Percentiles rank a stretch among this genome's conserved stretches.
These are phyloP conservation scores for Kernera saxatilis DNA, from an alignment of 345 rosid genomes.

Conservation along the genomic window DNA sequence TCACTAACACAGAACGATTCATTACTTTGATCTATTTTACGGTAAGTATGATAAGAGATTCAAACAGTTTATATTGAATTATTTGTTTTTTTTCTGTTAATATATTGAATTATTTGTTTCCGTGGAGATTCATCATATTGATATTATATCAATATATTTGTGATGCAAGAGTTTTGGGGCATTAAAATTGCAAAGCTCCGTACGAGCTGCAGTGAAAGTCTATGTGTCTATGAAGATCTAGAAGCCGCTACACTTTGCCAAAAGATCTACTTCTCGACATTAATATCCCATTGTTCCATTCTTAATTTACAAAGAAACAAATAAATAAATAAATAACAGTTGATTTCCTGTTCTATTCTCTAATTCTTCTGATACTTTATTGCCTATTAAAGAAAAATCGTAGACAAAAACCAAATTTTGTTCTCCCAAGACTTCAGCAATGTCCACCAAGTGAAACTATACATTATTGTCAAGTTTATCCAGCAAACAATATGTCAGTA, in stretches of 20 bases:
- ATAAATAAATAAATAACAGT: background rate
- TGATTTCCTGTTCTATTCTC: background rate
- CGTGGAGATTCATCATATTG: background rate
- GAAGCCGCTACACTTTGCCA: slow-evolving; percentile 21
- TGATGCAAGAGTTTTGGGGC: background rate
- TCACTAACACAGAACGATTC: no score
- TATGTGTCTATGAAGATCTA: slow-evolving; percentile 18
- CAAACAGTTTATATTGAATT: background rate
- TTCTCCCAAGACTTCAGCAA: background rate
- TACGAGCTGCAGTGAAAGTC: slow-evolving; percentile 19
- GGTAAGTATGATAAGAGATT: background rate
- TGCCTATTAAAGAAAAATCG: background rate
- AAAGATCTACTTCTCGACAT: slow-evolving; percentile 29
- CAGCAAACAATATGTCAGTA: background rate
- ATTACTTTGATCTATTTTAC: no score
- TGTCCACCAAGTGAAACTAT: background rate
- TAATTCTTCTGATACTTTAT: background rate
- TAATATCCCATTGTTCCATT: background rate
- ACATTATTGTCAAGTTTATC: background rate
- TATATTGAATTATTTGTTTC: no score
- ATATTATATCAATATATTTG: background rate
- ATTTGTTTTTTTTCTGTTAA: no score
- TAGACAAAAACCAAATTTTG: background rate
- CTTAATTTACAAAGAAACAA: background rate
- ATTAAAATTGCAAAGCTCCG: slow-evolving; percentile 8